Percentiles rank a stretch among this genome's conserved stretches.
phyloP scores from a whole-genome alignment of 73 alveolate species.

The Blepharisma japonicum region DNA sequence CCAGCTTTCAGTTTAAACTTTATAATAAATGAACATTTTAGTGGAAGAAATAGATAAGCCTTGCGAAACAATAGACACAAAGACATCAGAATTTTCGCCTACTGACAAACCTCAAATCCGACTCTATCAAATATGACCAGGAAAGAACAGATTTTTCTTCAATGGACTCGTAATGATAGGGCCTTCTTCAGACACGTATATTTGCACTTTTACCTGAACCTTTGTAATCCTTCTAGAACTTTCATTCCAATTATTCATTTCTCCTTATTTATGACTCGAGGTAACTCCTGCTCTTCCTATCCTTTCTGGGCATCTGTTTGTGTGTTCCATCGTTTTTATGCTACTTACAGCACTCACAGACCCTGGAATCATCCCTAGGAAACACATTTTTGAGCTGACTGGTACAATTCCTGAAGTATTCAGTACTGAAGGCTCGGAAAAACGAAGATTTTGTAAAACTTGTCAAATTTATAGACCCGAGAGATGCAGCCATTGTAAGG shows the following conservation, averaged over 20 bases:
- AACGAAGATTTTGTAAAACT: conserved; percentile 79
- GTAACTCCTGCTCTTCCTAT: conserved; percentile 35
- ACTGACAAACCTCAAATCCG: background rate
- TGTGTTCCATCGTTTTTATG: conserved; percentile 39
- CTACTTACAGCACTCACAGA: conserved; percentile 49
- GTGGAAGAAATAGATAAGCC: no score
- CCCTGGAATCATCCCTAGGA: conserved; percentile 65
- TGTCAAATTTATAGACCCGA: conserved; percentile 94
- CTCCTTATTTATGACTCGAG: conserved; percentile 49
- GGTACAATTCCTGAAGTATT: conserved; percentile 31
- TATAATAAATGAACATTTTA: no score
- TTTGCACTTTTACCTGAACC: conserved; percentile 36
- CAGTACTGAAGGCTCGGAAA: background rate
- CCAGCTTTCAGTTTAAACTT: no score
- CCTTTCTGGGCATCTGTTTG: conserved; percentile 34
- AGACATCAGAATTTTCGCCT: no score
- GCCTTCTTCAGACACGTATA: conserved; percentile 42
- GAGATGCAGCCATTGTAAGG: conserved; percentile 91
- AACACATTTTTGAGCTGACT: conserved; percentile 38
- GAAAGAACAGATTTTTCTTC: conserved; percentile 45
- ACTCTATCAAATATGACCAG: conserved; percentile 47
- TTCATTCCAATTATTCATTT: conserved; percentile 37
- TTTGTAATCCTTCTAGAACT: conserved; percentile 36
- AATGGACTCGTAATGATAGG: conserved; percentile 55
- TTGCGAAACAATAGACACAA: no score